Percentiles rank a stretch among this genome's conserved stretches.
phyloP scores from a whole-genome alignment of 2,329 filamentous ascomycete genomes.

The Xylariaceae sp. region DNA sequence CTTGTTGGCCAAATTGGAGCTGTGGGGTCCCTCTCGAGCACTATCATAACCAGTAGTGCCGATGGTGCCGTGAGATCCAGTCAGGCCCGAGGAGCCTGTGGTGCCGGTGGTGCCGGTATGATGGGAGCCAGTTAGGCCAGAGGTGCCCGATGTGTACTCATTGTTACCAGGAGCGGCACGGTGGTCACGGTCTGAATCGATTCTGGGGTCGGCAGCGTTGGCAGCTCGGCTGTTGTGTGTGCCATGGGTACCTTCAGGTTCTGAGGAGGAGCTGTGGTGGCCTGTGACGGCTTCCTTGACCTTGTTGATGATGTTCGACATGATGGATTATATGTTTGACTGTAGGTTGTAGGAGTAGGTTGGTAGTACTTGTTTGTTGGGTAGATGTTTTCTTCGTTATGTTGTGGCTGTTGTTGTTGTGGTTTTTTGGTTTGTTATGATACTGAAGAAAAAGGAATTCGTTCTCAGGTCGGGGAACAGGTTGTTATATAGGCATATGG shows the following conservation, averaged over 20 bases:
- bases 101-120: conserved; percentile 19
- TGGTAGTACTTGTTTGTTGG: conserved; percentile 5
- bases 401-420: conserved; percentile 1
- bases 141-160: conserved; percentile 21
- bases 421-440: conserved; percentile 3
- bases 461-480: background rate
- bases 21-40: conserved; percentile 39
- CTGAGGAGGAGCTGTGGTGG: conserved; percentile 32
- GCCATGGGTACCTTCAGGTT: conserved; percentile 30
- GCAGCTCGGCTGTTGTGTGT: conserved; percentile 23
- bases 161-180: conserved; percentile 24
- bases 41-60: conserved; percentile 27
- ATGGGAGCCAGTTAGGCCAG: too few relatives aligned
- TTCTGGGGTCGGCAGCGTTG: conserved; percentile 31
- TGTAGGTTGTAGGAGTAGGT: background rate
- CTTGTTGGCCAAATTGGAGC: conserved; percentile 44
- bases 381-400: too few relatives aligned
- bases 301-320: conserved; percentile 53
- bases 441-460: background rate
- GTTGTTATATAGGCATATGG: conserved; percentile 12
- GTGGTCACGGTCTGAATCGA: conserved; percentile 32
- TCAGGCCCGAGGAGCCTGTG: conserved; percentile 21
- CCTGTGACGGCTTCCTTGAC: conserved; percentile 50
- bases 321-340: background rate
- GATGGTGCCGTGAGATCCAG: conserved; percentile 5